Conservation (phyloP, 1,284 basidiomycete genomes). For the Agroathelia rolfsii region DNA sequence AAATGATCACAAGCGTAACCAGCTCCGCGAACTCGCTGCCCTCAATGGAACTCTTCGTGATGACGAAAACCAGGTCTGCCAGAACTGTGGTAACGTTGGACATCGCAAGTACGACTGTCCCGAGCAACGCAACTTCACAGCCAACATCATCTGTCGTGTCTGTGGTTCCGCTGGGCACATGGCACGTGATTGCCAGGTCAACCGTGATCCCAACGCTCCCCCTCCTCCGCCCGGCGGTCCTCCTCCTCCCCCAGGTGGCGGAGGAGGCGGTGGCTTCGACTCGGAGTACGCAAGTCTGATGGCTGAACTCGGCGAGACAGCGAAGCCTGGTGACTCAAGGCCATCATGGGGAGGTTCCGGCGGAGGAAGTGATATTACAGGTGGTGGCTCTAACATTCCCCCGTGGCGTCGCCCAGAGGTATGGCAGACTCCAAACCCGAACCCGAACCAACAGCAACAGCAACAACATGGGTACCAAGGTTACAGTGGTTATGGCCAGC, state of each 20-base stretch:
- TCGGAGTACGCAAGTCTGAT: constrained; percentile 96
- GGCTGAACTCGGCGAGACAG: constrained; percentile 93
- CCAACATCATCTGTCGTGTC: constrained; percentile 94
- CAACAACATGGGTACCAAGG: constrained; percentile 22
- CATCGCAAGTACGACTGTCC: constrained; percentile 97
- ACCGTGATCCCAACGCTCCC: constrained; percentile 64
- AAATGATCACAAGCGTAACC: constrained; percentile 99
- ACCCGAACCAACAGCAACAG: constrained; percentile 30
- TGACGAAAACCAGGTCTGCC: constrained; percentile 98
- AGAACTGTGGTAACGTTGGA: constrained; percentile 92
- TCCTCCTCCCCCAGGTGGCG: constrained; percentile 32
- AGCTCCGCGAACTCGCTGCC: constrained; percentile 94
- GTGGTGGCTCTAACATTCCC: constrained; percentile 71
- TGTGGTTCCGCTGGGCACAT: constrained; percentile 94
- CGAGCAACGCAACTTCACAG: constrained; percentile 92
- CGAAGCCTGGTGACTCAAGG: constrained; percentile 45
- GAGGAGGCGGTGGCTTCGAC: constrained; percentile 83
- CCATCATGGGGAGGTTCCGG: constrained; percentile 51
- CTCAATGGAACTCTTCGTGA: constrained; percentile 98
- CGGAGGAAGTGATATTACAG: constrained; percentile 64
- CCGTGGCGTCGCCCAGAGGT: constrained; percentile 82
- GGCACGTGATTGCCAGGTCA: constrained; percentile 90
- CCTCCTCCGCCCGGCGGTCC: constrained; percentile 22
- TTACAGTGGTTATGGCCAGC: constrained; percentile 38
- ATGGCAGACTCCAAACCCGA: constrained; percentile 51